Conservation (phyloP, 371 early-diverging fungal species). For the Apophysomyces sp. region DNA sequence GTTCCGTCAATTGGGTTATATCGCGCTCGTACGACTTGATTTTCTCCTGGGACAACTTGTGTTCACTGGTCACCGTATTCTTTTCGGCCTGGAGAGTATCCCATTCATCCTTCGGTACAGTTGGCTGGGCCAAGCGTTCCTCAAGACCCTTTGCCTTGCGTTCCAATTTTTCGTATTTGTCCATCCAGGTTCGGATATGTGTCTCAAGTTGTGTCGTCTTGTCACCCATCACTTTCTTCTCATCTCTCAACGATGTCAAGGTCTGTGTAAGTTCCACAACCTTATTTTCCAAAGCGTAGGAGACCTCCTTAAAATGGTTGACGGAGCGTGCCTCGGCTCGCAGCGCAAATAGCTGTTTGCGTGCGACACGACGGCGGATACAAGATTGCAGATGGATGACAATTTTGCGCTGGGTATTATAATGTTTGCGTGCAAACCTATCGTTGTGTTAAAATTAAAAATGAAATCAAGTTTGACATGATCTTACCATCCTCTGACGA, state of each 20-base stretch:
- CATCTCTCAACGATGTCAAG: conserved; percentile 68
- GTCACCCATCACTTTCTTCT: conserved; percentile 60
- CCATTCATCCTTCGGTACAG: conserved; percentile 62
- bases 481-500: conserved; percentile 58
- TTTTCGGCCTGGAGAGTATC: conserved; percentile 57
- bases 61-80: conserved; percentile 38
- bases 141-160: conserved; percentile 50
- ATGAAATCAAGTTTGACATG: not conserved
- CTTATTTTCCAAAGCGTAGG: conserved; percentile 95
- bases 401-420: conserved; percentile 46
- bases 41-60: conserved; percentile 52
- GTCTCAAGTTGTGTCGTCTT: conserved; percentile 64
- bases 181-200: conserved; percentile 71
- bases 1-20: conserved; percentile 55
- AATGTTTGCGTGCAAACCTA: conserved; percentile 62
- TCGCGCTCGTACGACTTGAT: conserved; percentile 66
- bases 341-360: conserved; percentile 58
- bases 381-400: conserved; percentile 84
- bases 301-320: conserved; percentile 90
- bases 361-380: conserved; percentile 77
- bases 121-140: conserved; percentile 54
- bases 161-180: conserved; percentile 65
- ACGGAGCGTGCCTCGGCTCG: conserved; percentile 90
- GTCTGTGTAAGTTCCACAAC: conserved; percentile 90
- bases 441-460: not conserved